Evolutionary conservation across 73 alveolate species (phyloP).

Genomic region (Symbiodinium natans): DNA sequence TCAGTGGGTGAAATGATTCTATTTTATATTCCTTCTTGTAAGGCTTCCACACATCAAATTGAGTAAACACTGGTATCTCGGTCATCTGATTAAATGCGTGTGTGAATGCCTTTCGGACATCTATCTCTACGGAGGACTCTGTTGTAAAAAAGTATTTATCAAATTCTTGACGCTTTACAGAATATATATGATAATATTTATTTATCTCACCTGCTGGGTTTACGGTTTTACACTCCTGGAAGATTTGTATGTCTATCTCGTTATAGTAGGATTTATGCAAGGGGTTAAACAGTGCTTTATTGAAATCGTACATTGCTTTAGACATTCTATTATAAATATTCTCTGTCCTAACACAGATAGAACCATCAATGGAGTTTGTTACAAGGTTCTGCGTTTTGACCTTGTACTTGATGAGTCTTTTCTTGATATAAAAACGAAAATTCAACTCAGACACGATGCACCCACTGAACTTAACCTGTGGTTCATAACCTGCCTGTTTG

Average conservation of each 20-base stretch:
- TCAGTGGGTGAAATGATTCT: not conserved
- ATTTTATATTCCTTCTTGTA: no score
- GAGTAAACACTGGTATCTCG: no score
- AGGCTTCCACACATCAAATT: no score
- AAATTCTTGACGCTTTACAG: not conserved
- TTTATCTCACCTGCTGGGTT: no score
- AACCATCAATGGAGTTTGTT: not conserved
- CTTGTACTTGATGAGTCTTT: not conserved
- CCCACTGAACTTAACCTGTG: constrained; percentile 11
- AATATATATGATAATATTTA: not conserved
- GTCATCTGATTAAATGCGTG: no score
- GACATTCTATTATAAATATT: not conserved
- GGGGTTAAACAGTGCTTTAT: not conserved
- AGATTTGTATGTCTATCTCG: not conserved
- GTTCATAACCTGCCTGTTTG: constrained; percentile 6
- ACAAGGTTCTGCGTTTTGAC: not conserved
- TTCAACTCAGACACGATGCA: not conserved
- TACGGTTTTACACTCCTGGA: not conserved
- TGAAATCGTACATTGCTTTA: not conserved
- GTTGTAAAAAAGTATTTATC: not conserved
- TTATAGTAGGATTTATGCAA: no score
- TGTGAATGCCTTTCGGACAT: not conserved
- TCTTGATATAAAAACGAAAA: not conserved
- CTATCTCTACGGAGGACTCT: no score
- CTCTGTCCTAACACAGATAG: not conserved